Percentiles rank a stretch among this genome's conserved stretches.
Evolutionary conservation across 805 yeast genomes (phyloP).

Genomic region (Lipomyces spencermartinsiae): DNA sequence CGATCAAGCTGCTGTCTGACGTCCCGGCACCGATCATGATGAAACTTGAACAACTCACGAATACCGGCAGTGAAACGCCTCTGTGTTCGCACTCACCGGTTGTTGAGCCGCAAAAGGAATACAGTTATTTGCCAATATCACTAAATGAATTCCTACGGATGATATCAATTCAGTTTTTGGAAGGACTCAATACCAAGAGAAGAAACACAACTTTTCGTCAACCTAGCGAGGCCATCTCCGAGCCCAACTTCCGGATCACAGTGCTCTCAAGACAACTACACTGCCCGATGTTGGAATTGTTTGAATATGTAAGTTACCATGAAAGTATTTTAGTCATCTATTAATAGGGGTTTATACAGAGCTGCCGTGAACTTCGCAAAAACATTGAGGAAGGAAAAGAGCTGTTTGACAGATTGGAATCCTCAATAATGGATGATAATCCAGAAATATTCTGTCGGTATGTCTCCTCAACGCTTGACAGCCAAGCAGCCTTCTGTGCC

Average conservation of each 20-base stretch:
- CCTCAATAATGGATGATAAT: conserved; percentile 54
- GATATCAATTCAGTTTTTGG: conserved; percentile 44
- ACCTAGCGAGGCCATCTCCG: conserved; percentile 29
- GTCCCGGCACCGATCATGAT: conserved; percentile 21
- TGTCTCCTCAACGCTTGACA: conserved; percentile 50
- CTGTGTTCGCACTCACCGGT: neutral
- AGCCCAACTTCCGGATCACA: conserved; percentile 47
- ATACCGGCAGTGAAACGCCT: neutral
- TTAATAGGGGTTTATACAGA: conserved; percentile 35
- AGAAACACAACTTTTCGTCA: conserved; percentile 38
- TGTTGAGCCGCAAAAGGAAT: neutral
- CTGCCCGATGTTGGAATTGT: conserved; percentile 55
- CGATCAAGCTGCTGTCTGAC: conserved; percentile 10
- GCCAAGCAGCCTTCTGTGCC: conserved; percentile 52
- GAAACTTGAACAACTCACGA: neutral
- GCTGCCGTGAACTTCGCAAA: conserved; percentile 59
- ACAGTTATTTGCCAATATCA: conserved; percentile 30
- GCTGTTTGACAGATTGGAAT: conserved; percentile 55
- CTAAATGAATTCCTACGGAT: conserved; percentile 41
- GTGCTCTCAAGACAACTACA: conserved; percentile 49
- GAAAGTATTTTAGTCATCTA: neutral
- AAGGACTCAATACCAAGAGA: conserved; percentile 40
- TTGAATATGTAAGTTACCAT: conserved; percentile 49
- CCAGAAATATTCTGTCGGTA: conserved; percentile 59
- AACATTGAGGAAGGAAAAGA: conserved; percentile 58